Percentiles rank a stretch among this genome's conserved stretches.
Conservation (phyloP, 106 monocot genomes). For the Allium sativum region DNA sequence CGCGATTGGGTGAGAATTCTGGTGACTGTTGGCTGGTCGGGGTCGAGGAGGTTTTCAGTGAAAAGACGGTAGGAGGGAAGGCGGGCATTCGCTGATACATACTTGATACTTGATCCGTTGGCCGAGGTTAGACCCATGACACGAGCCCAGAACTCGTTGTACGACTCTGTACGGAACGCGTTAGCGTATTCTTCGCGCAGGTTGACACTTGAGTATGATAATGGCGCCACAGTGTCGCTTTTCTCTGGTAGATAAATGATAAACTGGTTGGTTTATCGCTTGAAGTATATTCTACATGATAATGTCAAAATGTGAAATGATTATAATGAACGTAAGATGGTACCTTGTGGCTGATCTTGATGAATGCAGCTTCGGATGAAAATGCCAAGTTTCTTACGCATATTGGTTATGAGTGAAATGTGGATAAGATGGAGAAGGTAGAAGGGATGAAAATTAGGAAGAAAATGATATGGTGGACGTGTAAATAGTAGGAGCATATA, state of each 20-base stretch:
- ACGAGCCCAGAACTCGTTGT: conserved; percentile 58
- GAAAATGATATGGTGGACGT: neutral
- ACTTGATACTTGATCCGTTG: conserved; percentile 11
- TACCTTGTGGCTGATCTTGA: neutral
- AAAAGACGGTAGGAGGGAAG: conserved; percentile 49
- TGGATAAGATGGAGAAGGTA: neutral
- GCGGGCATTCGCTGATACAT: conserved; percentile 10
- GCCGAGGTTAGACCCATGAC: conserved; percentile 42
- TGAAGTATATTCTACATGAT: too few relatives aligned
- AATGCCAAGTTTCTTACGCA: conserved; percentile 23
- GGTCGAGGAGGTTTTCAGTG: conserved; percentile 55
- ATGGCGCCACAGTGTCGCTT: neutral
- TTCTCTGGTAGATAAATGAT: neutral
- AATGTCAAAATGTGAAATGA: too few relatives aligned
- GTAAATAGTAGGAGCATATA: too few relatives aligned
- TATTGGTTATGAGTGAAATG: neutral
- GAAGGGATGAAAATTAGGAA: neutral
- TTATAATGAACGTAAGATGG: too few relatives aligned
- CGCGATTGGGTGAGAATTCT: conserved; percentile 15
- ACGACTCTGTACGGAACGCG: conserved; percentile 82
- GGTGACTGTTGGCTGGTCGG: conserved; percentile 42
- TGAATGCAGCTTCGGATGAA: conserved; percentile 11
- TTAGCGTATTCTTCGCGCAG: conserved; percentile 58
- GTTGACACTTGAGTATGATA: conserved; percentile 32
- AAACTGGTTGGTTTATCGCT: too few relatives aligned